These are phyloP conservation scores for Suhomyces xylopsoci DNA, from an alignment of 805 yeast genomes.

Conservation along the genomic window DNA sequence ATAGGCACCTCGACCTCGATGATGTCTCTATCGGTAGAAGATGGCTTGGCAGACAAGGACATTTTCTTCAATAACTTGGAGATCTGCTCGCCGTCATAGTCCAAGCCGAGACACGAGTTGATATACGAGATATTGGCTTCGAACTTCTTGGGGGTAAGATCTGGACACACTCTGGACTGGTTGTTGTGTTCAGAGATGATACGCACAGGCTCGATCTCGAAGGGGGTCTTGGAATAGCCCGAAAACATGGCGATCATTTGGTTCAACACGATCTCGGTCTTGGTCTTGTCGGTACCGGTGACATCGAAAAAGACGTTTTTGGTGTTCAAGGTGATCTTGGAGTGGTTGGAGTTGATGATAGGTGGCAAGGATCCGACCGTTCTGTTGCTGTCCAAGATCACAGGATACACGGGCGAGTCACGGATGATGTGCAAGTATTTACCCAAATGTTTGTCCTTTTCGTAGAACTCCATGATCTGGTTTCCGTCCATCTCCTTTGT, in stretches of 20 bases:
- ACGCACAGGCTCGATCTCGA: conserved; percentile 86
- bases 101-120: conserved; percentile 89
- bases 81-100: conserved; percentile 66
- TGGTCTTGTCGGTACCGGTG: conserved; percentile 94
- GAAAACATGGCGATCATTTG: conserved; percentile 96
- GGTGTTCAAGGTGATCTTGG: conserved; percentile 84
- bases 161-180: conserved; percentile 74
- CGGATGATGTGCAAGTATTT: conserved; percentile 84
- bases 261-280: conserved; percentile 88
- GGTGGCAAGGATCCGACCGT: conserved; percentile 94
- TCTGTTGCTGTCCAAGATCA: conserved; percentile 73
- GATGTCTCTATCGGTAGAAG: conserved; percentile 44
- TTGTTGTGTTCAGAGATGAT: conserved; percentile 78
- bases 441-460: conserved; percentile 84
- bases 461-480: conserved; percentile 84
- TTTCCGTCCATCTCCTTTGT: conserved; percentile 66
- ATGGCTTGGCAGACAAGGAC: conserved; percentile 67
- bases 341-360: conserved; percentile 86
- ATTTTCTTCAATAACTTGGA: conserved; percentile 67
- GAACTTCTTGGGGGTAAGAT: conserved; percentile 62
- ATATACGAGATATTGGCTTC: conserved; percentile 79
- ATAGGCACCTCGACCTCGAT: conserved; percentile 77
- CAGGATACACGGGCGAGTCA: conserved; percentile 87
- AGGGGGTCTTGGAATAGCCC: conserved; percentile 75
- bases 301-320: conserved; percentile 87